These are phyloP conservation scores for Ampelomyces quisqualis DNA, from an alignment of 2,329 filamentous ascomycete species.

Conservation along the genomic window DNA sequence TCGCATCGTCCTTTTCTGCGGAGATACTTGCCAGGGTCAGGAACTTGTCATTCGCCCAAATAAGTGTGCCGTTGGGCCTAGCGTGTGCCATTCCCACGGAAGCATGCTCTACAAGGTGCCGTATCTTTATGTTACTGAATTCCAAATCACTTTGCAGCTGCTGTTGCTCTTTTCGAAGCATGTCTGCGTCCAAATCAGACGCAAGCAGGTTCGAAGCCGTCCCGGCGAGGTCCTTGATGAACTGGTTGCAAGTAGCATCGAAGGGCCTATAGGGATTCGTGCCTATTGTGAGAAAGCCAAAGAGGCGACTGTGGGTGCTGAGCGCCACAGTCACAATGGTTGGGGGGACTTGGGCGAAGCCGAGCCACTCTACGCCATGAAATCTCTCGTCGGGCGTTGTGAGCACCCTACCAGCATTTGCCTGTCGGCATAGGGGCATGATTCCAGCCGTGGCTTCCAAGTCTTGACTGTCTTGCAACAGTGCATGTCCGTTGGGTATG, in stretches of 20 bases:
- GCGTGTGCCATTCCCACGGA: conserved; percentile 29
- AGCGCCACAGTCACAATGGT: conserved; percentile 27
- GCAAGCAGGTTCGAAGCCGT: conserved; percentile 28
- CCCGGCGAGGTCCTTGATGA: conserved; percentile 26
- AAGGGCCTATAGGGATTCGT: conserved; percentile 35
- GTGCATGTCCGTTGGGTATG: conserved; percentile 21
- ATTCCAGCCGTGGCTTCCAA: conserved; percentile 18
- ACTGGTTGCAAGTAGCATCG: conserved; percentile 30
- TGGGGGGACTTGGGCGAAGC: conserved; percentile 20
- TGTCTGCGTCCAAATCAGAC: conserved; percentile 14
- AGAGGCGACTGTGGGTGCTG: conserved; percentile 9
- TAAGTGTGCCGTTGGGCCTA: conserved; percentile 17
- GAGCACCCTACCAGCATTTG: conserved; percentile 8
- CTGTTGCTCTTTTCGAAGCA: conserved; percentile 16
- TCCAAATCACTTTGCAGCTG: conserved; percentile 28
- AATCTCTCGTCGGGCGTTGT: conserved; percentile 28
- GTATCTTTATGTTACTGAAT: conserved; percentile 25
- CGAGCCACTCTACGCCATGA: conserved; percentile 20
- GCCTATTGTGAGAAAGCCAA: conserved; percentile 31
- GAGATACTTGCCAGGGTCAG: conserved; percentile 15
- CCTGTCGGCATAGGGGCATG: conserved; percentile 20
- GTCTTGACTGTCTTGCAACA: conserved; percentile 17
- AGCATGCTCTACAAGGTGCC: conserved; percentile 30
- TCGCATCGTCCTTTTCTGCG: conserved; percentile 6
- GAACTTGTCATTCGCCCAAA: conserved; percentile 34